Evolutionary conservation across 345 rosid genomes (phyloP).

Genomic region (Boechera divaricarpa): DNA sequence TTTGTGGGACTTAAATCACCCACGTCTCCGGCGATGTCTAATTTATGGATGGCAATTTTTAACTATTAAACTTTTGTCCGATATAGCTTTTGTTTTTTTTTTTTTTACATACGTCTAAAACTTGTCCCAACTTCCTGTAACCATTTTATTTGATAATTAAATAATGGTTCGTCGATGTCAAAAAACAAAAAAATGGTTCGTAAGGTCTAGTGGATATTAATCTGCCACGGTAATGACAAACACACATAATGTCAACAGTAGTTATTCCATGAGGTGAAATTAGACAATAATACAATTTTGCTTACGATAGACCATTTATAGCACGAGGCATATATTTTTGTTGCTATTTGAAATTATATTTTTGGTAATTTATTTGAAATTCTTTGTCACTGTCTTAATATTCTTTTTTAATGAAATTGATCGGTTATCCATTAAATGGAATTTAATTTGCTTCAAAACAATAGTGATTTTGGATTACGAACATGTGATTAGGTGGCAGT

Average conservation of each 20-base stretch:
- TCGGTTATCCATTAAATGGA: neutral
- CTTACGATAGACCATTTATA: slow-evolving; percentile 26
- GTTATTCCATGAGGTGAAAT: slow-evolving; percentile 18
- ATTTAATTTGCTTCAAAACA: slow-evolving; percentile 7
- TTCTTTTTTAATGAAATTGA: neutral
- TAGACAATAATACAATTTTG: slow-evolving; percentile 19
- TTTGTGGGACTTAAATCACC: slow-evolving; percentile 16
- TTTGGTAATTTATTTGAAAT: neutral
- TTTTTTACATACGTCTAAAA: neutral
- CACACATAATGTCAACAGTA: neutral
- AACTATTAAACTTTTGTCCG: neutral
- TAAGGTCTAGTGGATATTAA: slow-evolving; percentile 29
- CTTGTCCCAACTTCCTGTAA: slow-evolving; percentile 18
- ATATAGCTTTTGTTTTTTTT: neutral
- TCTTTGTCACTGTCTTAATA: neutral
- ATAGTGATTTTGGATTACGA: neutral
- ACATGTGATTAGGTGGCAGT: slow-evolving; percentile 16
- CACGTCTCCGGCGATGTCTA: slow-evolving; percentile 28
- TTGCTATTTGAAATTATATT: slow-evolving; percentile 10
- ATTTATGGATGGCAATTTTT: neutral
- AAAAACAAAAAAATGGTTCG: neutral
- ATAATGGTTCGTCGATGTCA: neutral
- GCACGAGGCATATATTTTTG: slow-evolving; percentile 26
- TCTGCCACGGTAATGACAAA: slow-evolving; percentile 27
- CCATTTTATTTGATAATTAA: slow-evolving; percentile 5